phyloP scores from a whole-genome alignment of 352 stramenopile species.

The Phytophthora tentaculata region DNA sequence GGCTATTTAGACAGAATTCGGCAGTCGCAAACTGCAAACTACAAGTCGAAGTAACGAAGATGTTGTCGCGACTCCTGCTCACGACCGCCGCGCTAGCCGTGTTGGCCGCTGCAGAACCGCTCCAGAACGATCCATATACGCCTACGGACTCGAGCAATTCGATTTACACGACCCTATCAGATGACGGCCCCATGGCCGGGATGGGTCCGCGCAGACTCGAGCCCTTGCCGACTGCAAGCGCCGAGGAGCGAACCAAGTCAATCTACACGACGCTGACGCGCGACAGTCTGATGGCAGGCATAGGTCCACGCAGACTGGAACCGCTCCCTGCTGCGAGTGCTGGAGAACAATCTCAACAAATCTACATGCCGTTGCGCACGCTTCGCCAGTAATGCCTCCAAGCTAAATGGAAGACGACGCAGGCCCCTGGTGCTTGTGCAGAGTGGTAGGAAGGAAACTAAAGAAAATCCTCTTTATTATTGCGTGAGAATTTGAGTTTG shows the following conservation, averaged over 20 bases:
- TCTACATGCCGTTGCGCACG: conserved; percentile 44
- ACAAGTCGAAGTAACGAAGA: conserved; percentile 8
- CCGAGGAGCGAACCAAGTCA: conserved; percentile 35
- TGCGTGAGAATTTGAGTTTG: neutral
- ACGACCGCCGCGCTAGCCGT: conserved; percentile 7
- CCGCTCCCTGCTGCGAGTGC: neutral
- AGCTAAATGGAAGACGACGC: conserved; percentile 1
- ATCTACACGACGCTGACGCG: conserved; percentile 45
- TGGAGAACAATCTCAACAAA: conserved; percentile 35
- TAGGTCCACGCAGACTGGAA: conserved; percentile 18
- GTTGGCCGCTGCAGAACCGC: conserved; percentile 9
- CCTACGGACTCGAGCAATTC: conserved; percentile 21
- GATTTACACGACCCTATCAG: conserved; percentile 41
- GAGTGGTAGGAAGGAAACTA: conserved; percentile 6
- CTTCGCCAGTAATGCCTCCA: conserved; percentile 22
- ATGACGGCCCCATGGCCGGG: conserved; percentile 42
- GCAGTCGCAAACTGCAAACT: conserved; percentile 9
- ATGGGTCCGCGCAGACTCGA: conserved; percentile 16
- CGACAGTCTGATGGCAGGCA: conserved; percentile 38
- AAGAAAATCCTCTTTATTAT: neutral
- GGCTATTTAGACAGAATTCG: neutral
- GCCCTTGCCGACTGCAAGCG: conserved; percentile 16
- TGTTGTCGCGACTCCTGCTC: conserved; percentile 16
- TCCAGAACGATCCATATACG: conserved; percentile 34
- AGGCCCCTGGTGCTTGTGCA: neutral